Percentiles rank a stretch among this genome's conserved stretches.
Evolutionary conservation across 140 eudicot genomes (phyloP).

Genomic region (Stevia rebaudiana): DNA sequence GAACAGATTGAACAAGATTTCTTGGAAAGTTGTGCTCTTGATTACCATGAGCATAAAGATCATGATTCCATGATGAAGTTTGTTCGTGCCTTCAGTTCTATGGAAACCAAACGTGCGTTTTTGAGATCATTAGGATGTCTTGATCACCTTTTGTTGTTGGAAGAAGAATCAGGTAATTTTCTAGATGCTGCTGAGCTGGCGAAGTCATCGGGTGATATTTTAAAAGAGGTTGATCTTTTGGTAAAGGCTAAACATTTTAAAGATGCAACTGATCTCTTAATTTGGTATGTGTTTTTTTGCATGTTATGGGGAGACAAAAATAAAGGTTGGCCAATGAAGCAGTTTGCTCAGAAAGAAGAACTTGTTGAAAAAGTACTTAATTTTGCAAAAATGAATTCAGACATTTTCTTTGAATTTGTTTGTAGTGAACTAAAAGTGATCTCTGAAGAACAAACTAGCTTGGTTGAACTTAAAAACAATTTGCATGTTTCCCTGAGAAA

Average conservation of each 20-base stretch:
- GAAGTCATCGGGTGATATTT: conserved; percentile 37
- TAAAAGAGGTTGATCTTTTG: conserved; percentile 48
- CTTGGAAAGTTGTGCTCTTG: conserved; percentile 49
- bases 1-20: conserved; percentile 35
- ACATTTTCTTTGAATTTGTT: conserved; percentile 23
- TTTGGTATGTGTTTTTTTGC: conserved; percentile 36
- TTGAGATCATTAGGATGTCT: conserved; percentile 38
- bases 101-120: conserved; percentile 47
- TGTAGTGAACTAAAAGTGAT: conserved; percentile 36
- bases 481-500: conserved; percentile 23
- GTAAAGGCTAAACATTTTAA: conserved; percentile 36
- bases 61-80: conserved; percentile 48
- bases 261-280: conserved; percentile 30
- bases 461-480: conserved; percentile 30
- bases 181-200: conserved; percentile 57
- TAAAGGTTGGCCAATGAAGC: conserved; percentile 59
- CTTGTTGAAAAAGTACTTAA: conserved; percentile 34
- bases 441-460: conserved; percentile 25
- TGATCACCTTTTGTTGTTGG: conserved; percentile 56
- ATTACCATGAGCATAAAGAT: conserved; percentile 34
- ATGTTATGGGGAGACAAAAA: conserved; percentile 38
- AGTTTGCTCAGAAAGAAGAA: conserved; percentile 39
- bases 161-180: conserved; percentile 56
- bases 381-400: conserved; percentile 29
- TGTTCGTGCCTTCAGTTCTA: conserved; percentile 39